Base-by-base conservation (phyloP, 2,329 filamentous ascomycete genomes). In the Fusarium cyanostomum region DNA sequence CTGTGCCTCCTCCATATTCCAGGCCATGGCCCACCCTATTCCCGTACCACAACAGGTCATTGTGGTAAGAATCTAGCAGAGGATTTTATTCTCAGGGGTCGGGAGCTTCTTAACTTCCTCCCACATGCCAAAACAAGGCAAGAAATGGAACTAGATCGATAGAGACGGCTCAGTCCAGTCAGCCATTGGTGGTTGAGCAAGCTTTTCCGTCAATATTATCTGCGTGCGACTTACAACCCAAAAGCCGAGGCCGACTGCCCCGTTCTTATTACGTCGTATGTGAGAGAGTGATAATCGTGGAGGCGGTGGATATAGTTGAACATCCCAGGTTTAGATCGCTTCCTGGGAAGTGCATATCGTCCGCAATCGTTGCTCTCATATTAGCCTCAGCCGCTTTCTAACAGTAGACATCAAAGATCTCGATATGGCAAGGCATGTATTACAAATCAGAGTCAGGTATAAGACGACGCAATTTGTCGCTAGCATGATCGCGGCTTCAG, bases 261-360 rank as follows among this genome's bases (percentile, higher is more conserved):
- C 0, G 89, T 84, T 64, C 94, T 90, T 89, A 94, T 91, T 54
- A 90, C 90, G 2, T 87, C 88, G 71, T 94, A 94, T 50, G 93
- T 84, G 5, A 86, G 82, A 63, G 91, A 92, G 71, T 93, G 90
- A 68, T 88, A 89, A 69, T 93, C 81, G 73, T 94, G 91, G 52
- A 85, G 84, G 10, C 90, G 84, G 72, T 94, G 94, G 8, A 92
- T 81, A 0, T 87, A 89, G 76, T 94, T 94, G 72, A 94, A 93
- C 72, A 90, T 90, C 60, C 31, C 12, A 34, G n/a, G 31, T 5
- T 15, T 15, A 34, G 85, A 74, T 1, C 86, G 78, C 8, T 0
- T 89, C 89, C 9, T 83, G 79, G 8, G 80, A 78, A 1, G 70
- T 85, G 92, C 64, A 84, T 86, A 43, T 90, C 84, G 71, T 94